Evolutionary conservation across 2,329 filamentous ascomycete genomes (phyloP), one percentile per base, ranked within the genome.

Genomic region (Alternaria sp.): DNA sequence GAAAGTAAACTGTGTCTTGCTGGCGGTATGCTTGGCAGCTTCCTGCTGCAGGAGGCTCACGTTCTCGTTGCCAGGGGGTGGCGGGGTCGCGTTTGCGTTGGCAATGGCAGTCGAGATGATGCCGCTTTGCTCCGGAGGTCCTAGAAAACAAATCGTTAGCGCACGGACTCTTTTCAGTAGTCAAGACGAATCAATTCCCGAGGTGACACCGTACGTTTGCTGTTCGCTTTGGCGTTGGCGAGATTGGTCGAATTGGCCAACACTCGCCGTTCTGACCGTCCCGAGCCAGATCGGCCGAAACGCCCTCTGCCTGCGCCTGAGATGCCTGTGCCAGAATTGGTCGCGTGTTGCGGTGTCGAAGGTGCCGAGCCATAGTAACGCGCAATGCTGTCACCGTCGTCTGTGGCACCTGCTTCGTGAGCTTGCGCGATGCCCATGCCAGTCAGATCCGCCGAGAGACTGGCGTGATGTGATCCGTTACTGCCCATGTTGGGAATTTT

Each of bases 71-170:
- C 89, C 91, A 74, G 78, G 64, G 52, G 69, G 69, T 16, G 73
- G 70, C 32, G 74, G 71, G 53, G 74, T 54, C 90, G 92, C 78
- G 70, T 79, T 73, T 28, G 93, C 93, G 75, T 93, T 96, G 62
- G 94, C 93, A 73, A 97, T 97, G 48, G 94, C 94, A 69, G 87
- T 91, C 27, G 93, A 96, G 66, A 97, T 97, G 75, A 97, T 97
- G 57, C 94, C 93, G 80, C 90, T 88, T 71, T 86, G 86, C 70
- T 80, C 72, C 57, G 76, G 71, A 59, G 71, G 69, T 59, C 72
- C 76, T 79, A 73, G 58, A 72, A 72, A 71, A 74, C 67, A 72
- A 70, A 74, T 65, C 70, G 76, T 80, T 64, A 79, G 75, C 73
- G 71, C 69, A 76, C 72, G 73, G 70, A 77, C 74, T 65, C 55